Evolutionary conservation across 225 moss, liverwort and hornwort genomes (phyloP).

Genomic region (Takakia lepidozioides): DNA sequence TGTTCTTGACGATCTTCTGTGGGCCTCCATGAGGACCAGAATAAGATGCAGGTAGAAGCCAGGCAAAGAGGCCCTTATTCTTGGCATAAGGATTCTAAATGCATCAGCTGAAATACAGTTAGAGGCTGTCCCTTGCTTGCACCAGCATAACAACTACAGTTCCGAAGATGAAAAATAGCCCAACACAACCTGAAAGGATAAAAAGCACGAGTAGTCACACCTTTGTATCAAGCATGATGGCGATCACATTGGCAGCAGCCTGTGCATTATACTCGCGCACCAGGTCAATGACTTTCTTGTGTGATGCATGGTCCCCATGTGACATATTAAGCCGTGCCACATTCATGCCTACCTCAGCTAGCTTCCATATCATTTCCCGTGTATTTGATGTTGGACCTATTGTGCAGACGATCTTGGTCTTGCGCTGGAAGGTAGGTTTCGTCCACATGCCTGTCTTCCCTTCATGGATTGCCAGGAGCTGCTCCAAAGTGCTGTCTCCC

Average conservation of each 20-base stretch:
- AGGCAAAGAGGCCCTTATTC: no score
- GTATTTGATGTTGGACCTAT: constrained; percentile 81
- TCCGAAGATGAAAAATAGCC: no score
- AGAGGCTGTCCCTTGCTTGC: no score
- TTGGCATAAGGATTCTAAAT: no score
- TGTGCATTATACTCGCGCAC: constrained; percentile 69
- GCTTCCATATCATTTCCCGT: constrained; percentile 75
- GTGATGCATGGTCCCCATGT: constrained; percentile 80
- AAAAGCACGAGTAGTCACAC: constrained; percentile 18
- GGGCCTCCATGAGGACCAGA: no score
- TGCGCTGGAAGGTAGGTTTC: constrained; percentile 87
- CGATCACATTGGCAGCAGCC: constrained; percentile 63
- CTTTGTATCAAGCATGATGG: constrained; percentile 86
- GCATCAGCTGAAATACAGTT: no score
- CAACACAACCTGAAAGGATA: no score
- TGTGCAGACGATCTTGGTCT: constrained; percentile 86
- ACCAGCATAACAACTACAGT: no score
- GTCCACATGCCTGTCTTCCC: constrained; percentile 82
- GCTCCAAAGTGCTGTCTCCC: constrained; percentile 33
- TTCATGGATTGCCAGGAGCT: constrained; percentile 51
- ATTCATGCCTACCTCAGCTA: constrained; percentile 80
- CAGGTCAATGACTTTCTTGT: constrained; percentile 74
- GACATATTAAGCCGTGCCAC: constrained; percentile 84
- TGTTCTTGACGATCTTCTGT: no score
- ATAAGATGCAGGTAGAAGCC: no score